These are phyloP conservation scores for Sphaerulina vaccinii DNA, from an alignment of 2,329 filamentous ascomycete species.

Conservation along the genomic window DNA sequence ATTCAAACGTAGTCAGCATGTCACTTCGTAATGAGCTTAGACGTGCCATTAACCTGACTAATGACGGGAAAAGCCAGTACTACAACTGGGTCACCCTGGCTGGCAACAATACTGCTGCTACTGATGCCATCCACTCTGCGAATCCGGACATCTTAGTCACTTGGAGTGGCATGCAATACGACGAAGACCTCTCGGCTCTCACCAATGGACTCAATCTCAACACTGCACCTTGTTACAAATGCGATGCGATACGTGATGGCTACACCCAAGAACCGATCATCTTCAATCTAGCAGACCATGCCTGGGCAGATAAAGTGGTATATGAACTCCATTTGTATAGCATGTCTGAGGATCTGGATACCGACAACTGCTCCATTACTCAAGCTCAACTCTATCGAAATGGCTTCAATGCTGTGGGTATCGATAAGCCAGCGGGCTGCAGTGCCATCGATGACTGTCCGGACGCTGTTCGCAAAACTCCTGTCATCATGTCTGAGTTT, in stretches of 20 bases:
- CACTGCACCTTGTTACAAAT: slow-evolving; percentile 42
- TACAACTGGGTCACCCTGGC: slow-evolving; percentile 30
- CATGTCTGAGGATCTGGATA: slow-evolving; percentile 38
- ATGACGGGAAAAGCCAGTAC: slow-evolving; percentile 18
- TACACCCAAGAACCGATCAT: slow-evolving; percentile 45
- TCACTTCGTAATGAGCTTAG: slow-evolving; percentile 29
- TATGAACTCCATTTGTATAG: slow-evolving; percentile 50
- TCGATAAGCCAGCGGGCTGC: slow-evolving; percentile 38
- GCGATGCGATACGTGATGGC: slow-evolving; percentile 44
- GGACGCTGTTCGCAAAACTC: slow-evolving; percentile 38
- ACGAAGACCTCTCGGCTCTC: slow-evolving; percentile 31
- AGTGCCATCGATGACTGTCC: slow-evolving; percentile 39
- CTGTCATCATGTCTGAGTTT: slow-evolving; percentile 42
- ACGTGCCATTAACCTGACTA: slow-evolving; percentile 26
- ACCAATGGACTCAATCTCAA: slow-evolving; percentile 39
- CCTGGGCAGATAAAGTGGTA: slow-evolving; percentile 51
- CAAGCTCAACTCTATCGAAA: slow-evolving; percentile 51
- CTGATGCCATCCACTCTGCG: slow-evolving; percentile 27
- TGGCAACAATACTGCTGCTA: slow-evolving; percentile 29
- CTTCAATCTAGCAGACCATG: slow-evolving; percentile 48
- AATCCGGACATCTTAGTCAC: slow-evolving; percentile 30
- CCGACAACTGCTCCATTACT: slow-evolving; percentile 49
- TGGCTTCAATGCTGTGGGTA: slow-evolving; percentile 50
- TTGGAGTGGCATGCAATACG: slow-evolving; percentile 30
- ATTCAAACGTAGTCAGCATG: slow-evolving; percentile 31